Conservation (phyloP, 208 protist species). For the Strigomonas culicis region DNA sequence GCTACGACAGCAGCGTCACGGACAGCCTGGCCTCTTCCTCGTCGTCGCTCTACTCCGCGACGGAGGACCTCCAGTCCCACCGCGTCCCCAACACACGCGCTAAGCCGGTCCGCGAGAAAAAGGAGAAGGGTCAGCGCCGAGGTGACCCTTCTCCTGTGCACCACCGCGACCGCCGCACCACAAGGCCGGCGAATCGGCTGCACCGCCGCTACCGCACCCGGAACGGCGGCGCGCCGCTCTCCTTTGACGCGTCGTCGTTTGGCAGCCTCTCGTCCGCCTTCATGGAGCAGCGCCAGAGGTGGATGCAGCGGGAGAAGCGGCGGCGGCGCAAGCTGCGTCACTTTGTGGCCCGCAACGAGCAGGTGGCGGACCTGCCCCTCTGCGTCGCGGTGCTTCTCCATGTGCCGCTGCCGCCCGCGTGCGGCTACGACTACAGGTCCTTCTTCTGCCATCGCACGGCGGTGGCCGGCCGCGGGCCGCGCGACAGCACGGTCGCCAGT, state of each 20-base stretch:
- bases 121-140: not conserved
- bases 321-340: slow-evolving; percentile 4
- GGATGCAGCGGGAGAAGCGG: slow-evolving; percentile 5
- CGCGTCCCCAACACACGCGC: not conserved
- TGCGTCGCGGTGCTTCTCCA: slow-evolving; percentile 17
- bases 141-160: no score
- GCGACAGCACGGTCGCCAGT: no score
- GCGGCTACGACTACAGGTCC: not conserved
- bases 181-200: not conserved
- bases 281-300: not conserved
- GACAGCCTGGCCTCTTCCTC: not conserved
- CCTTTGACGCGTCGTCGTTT: no score
- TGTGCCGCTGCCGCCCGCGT: slow-evolving; percentile 12
- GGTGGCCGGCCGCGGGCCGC: not conserved
- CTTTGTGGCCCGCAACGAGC: slow-evolving; percentile 1
- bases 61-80: not conserved
- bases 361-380: slow-evolving; percentile 18
- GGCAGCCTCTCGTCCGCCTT: not conserved
- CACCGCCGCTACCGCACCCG: not conserved
- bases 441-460: not conserved
- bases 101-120: not conserved
- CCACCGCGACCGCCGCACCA: no score
- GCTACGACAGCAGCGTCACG: slow-evolving; percentile 6
- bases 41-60: not conserved
- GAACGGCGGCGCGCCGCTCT: no score